Evolutionary conservation across 1,139 yeast species (phyloP), one percentile per base, ranked within the genome.

Genomic region (Hanseniaspora gamundiae): DNA sequence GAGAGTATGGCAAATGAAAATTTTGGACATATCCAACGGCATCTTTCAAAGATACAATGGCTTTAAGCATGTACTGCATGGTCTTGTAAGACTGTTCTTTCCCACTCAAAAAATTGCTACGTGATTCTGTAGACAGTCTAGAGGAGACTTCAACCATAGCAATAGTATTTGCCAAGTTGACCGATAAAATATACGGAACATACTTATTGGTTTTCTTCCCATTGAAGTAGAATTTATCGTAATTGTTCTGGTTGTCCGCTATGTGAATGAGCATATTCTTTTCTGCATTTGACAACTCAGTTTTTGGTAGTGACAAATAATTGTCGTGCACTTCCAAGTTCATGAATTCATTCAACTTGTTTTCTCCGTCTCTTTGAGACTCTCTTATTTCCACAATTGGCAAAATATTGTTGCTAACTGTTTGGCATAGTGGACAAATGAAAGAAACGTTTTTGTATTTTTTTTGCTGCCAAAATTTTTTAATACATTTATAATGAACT

Each of bases 361-460:
- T 10, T 16, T 7, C 27, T 3, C 11, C 26, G 20, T 11, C 13
- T 16, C 2, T 4, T 4, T 33, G 21, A 16, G 29, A 26, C n/a
- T 44, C 42, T 33, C 28, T 11, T 19, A 39, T 14, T 19, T 22
- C 30, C 11, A 14, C 14, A 2, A 56, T 59, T 10, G 62, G 61
- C n/a, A 58, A 40, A 17, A 59, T 52, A 46, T 57, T 50, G 39
- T 59, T 31, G 73, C 84, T 50, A 73, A 66, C 65, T 2, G 76
- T 71, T 51, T 76, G 77, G 57, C 88, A 81, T 41, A 81, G 64
- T 0, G 88, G 87, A 60, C 88, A 80, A 2, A 71, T 65, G 47
- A 70, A 67, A 4, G 63, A 52, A 16, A 52, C 47, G 1, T 53
- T 47, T 0, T 51, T 49, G 40, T 53, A 51, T 20, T 58, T 48